These are phyloP conservation scores for Leccinum angustisporum DNA, from an alignment of 1,284 basidiomycete genomes.

Conservation along the genomic window DNA sequence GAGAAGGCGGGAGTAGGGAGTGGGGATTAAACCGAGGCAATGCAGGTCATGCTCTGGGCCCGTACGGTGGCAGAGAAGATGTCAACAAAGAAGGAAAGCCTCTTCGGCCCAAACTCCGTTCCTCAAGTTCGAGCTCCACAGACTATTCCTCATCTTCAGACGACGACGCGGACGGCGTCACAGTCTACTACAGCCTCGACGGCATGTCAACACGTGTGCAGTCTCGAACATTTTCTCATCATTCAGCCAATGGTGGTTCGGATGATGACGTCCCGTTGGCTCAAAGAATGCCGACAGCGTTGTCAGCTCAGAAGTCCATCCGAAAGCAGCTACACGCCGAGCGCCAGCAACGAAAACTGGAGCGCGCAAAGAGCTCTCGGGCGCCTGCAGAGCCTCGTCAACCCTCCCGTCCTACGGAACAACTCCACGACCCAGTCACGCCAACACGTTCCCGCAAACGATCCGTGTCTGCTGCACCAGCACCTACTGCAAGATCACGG, in stretches of 20 bases:
- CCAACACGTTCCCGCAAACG: constrained; percentile 28
- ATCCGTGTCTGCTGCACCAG: constrained; percentile 31
- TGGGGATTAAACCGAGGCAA: constrained; percentile 14
- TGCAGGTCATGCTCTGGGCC: constrained; percentile 10
- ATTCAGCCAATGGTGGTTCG: constrained; percentile 27
- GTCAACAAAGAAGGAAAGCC: constrained; percentile 39
- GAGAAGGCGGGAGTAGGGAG: constrained; percentile 8
- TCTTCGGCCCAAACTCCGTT: constrained; percentile 27
- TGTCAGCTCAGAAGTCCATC: constrained; percentile 76
- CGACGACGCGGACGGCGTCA: constrained; percentile 39
- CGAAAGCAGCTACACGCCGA: constrained; percentile 68
- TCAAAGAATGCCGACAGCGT: constrained; percentile 71
- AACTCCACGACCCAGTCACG: constrained; percentile 1
- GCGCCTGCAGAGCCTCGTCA: constrained; percentile 9
- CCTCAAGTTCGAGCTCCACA: constrained; percentile 33
- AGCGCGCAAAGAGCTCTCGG: constrained; percentile 40
- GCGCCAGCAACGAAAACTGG: constrained; percentile 54
- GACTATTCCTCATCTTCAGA: constrained; percentile 41
- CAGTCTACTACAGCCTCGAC: constrained; percentile 45
- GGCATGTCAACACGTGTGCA: constrained; percentile 29
- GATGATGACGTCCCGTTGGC: constrained; percentile 74
- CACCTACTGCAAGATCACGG: constrained; percentile 10
- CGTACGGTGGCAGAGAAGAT: constrained; percentile 31
- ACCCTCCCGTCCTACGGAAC: constrained; percentile 14
- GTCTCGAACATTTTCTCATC: constrained; percentile 25